These are phyloP conservation scores for Lenwebbia sp. DNA, from an alignment of 345 rosid species.

Conservation along the genomic window DNA sequence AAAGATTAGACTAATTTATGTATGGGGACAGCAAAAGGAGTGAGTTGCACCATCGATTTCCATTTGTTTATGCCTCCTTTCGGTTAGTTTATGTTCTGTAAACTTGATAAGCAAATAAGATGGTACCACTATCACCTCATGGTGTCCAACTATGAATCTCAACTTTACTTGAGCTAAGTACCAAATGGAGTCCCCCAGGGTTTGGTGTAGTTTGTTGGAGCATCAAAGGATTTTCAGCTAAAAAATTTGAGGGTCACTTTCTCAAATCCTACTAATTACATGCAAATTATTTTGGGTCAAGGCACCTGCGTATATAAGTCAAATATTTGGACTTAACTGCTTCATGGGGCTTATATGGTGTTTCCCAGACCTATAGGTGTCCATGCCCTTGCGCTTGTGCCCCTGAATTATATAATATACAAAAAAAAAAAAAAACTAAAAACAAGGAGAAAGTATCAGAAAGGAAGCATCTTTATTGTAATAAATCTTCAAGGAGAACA, in stretches of 20 bases:
- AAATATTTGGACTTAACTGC: background rate
- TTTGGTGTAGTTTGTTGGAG: background rate
- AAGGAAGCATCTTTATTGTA: too few species aligned
- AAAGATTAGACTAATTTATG: background rate
- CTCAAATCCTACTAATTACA: background rate
- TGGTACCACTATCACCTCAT: background rate
- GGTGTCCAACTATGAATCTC: background rate
- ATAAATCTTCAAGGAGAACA: too few species aligned
- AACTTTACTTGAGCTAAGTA: background rate
- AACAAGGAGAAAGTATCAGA: background rate
- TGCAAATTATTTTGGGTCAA: background rate
- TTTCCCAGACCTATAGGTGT: background rate
- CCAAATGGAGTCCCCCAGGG: background rate
- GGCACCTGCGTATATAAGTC: background rate
- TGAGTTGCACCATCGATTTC: background rate
- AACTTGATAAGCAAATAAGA: background rate
- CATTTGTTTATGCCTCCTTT: background rate
- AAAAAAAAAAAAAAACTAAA: background rate
- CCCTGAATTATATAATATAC: background rate
- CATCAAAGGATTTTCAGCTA: background rate
- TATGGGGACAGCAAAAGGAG: background rate
- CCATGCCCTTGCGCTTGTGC: background rate
- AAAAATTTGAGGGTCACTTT: background rate
- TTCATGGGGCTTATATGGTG: rapidly evolving
- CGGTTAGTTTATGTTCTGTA: background rate